Percentiles rank a stretch among this genome's conserved stretches.
These are phyloP conservation scores for Bruguiera gymnorhiza DNA, from an alignment of 345 rosid genomes.

Conservation along the genomic window DNA sequence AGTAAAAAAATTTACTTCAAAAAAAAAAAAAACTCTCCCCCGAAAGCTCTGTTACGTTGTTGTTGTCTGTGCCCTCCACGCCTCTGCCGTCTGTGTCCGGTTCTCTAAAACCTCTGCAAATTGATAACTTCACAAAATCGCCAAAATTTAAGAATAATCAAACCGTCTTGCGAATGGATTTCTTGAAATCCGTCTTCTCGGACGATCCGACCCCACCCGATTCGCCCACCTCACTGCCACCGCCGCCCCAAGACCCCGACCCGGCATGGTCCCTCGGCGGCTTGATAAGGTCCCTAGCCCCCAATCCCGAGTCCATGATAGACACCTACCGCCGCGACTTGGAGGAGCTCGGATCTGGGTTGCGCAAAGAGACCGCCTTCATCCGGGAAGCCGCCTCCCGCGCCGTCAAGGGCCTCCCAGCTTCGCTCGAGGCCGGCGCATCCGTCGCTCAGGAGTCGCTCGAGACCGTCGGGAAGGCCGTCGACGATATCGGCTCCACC, in stretches of 20 bases:
- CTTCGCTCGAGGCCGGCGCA: constrained; percentile 67
- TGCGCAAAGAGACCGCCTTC: constrained; percentile 60
- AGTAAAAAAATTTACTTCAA: too few species aligned
- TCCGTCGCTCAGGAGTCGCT: constrained; percentile 75
- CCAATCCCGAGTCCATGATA: constrained; percentile 65
- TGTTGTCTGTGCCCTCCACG: too few species aligned
- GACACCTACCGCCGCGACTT: constrained; percentile 65
- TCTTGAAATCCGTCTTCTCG: constrained; percentile 64
- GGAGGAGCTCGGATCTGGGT: constrained; percentile 69
- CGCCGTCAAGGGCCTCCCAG: constrained; percentile 60
- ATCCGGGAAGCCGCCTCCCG: constrained; percentile 71
- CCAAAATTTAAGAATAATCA: too few species aligned
- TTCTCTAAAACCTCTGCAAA: too few species aligned
- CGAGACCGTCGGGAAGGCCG: constrained; percentile 70
- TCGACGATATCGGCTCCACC: constrained; percentile 76
- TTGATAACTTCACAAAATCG: too few species aligned
- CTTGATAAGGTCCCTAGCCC: constrained; percentile 48
- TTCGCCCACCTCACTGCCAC: constrained; percentile 21
- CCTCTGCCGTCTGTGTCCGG: too few species aligned
- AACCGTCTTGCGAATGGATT: constrained; percentile 43
- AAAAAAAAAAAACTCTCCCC: too few species aligned
- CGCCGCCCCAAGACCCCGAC: constrained; percentile 10
- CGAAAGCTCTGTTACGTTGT: too few species aligned
- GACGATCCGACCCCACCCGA: constrained; percentile 40
- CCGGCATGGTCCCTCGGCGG: constrained; percentile 53